Percentiles rank a stretch among this genome's conserved stretches.
These are phyloP conservation scores for Phtheirospermum japonicum DNA, from an alignment of 257 asterid genomes.

Conservation along the genomic window DNA sequence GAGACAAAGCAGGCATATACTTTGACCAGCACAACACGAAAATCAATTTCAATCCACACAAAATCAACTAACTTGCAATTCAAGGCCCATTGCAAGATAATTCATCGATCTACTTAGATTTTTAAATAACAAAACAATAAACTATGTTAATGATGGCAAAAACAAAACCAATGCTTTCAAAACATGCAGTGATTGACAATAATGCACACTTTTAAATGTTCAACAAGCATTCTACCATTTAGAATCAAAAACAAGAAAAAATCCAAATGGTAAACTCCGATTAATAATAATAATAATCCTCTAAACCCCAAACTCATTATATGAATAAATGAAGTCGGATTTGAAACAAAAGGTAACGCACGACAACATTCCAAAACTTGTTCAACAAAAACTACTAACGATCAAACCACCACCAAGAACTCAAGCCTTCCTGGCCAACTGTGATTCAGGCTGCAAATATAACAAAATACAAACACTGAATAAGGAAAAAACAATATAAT, in stretches of 20 bases:
- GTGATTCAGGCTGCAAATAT: conserved; percentile 36
- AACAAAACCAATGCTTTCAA: no score
- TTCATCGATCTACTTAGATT: no score
- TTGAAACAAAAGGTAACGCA: conserved; percentile 3
- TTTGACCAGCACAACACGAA: no score
- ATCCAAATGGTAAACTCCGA: conserved; percentile 1
- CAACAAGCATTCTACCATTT: not conserved
- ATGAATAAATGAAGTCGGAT: no score
- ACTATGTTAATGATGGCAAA: no score
- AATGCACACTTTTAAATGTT: not conserved
- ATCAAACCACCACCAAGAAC: not conserved
- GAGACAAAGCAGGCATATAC: no score
- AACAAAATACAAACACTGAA: not conserved
- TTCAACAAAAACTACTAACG: not conserved
- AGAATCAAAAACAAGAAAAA: not conserved
- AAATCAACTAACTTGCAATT: no score
- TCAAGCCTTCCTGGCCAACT: conserved; percentile 40
- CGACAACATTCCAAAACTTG: conserved; percentile 32
- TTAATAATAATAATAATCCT: not conserved
- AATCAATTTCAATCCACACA: no score
- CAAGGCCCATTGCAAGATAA: no score
- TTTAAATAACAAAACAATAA: no score
- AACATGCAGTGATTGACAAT: no score
- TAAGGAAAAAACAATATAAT: not conserved
- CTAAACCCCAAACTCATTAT: conserved; percentile 5